These are phyloP conservation scores for Hyaloscypha finlandica DNA, from an alignment of 495 filamentous ascomycete species.

Conservation along the genomic window DNA sequence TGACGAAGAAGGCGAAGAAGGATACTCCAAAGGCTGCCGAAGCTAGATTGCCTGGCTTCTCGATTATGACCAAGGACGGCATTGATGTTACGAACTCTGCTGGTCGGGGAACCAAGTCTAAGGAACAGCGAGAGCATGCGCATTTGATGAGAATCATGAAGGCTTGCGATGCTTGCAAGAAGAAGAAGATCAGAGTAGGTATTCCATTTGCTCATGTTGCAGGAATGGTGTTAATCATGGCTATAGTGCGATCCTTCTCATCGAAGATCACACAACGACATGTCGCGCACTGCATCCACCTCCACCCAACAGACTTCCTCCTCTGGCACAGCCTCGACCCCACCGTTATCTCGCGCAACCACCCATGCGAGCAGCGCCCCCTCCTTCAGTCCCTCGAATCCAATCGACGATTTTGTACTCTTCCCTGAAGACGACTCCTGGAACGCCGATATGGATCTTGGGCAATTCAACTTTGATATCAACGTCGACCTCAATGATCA, in stretches of 20 bases:
- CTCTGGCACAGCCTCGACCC: conserved; percentile 8
- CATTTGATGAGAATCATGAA: conserved; percentile 60
- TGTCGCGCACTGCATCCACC: conserved; percentile 24
- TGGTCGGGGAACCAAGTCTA: conserved; percentile 58
- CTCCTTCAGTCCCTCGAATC: conserved; percentile 18
- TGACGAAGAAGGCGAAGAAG: conserved; percentile 32
- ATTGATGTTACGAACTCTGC: conserved; percentile 56
- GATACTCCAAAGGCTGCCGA: conserved; percentile 29
- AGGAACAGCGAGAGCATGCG: conserved; percentile 61
- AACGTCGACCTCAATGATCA: conserved; percentile 19
- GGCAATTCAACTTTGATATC: conserved; percentile 28
- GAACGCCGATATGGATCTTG: conserved; percentile 22
- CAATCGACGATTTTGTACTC: conserved; percentile 31
- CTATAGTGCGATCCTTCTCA: conserved; percentile 33
- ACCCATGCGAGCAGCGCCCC: not conserved
- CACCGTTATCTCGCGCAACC: conserved; percentile 9
- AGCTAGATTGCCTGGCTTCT: conserved; percentile 53
- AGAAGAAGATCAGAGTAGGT: conserved; percentile 48
- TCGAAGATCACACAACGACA: conserved; percentile 22
- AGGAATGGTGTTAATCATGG: conserved; percentile 10
- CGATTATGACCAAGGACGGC: conserved; percentile 60
- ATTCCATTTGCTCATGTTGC: not conserved
- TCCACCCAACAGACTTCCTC: conserved; percentile 10
- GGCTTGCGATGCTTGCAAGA: conserved; percentile 55
- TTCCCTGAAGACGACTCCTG: conserved; percentile 29